A percentile compares a stretch with the other conserved stretches of the same genome.
Conservation (phyloP, 495 filamentous ascomycete genomes). For the Podospora conica region DNA sequence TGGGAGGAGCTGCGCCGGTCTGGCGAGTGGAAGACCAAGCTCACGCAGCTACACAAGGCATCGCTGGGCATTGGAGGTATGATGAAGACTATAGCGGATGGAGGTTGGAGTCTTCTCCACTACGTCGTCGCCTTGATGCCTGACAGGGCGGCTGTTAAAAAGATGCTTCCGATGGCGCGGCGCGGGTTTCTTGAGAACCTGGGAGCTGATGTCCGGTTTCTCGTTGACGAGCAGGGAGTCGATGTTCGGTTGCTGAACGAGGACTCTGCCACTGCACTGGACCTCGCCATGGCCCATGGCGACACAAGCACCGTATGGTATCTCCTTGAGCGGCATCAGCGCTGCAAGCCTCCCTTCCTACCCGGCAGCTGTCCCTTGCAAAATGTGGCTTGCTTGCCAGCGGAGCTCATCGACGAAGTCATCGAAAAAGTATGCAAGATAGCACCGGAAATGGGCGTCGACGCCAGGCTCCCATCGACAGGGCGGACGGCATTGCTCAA, state of each 20-base stretch:
- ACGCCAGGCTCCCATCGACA: neutral
- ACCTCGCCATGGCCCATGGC: neutral
- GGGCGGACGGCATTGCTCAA: neutral
- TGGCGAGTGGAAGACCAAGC: neutral
- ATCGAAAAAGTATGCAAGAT: neutral
- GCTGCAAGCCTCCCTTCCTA: neutral
- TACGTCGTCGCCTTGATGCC: neutral
- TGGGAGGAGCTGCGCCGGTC: neutral
- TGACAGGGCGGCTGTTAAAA: no score
- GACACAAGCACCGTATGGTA: neutral
- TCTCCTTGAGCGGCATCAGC: neutral
- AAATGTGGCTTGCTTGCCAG: neutral
- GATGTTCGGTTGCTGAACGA: neutral
- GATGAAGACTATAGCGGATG: neutral
- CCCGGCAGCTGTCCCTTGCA: neutral
- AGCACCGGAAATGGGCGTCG: neutral
- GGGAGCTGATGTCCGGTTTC: neutral
- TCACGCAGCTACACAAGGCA: neutral
- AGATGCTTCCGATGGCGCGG: neutral
- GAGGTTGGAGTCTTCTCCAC: neutral
- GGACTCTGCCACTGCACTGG: neutral
- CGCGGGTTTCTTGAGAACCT: neutral
- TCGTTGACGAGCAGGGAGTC: neutral
- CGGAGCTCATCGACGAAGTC: neutral
- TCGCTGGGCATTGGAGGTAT: neutral